Percentiles rank a stretch among this genome's conserved stretches.
These are phyloP conservation scores for Solidago caesia DNA, from an alignment of 129 eudicot genomes.

Conservation along the genomic window DNA sequence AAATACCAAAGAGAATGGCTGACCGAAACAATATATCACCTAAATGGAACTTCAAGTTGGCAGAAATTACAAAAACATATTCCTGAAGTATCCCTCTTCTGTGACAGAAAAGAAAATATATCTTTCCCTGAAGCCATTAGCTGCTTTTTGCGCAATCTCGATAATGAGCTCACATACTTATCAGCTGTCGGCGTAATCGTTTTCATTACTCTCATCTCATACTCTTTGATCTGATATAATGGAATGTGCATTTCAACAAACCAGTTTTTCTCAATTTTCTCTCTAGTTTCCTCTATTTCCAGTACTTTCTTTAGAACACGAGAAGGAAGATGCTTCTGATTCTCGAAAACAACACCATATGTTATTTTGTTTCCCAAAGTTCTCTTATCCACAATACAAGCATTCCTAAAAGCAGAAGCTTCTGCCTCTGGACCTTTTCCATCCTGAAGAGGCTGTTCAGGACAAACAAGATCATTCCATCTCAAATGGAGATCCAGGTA, in stretches of 20 bases:
- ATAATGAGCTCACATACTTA: slow-evolving; percentile 30
- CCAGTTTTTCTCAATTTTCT: slow-evolving; percentile 77
- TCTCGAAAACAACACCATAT: slow-evolving; percentile 76
- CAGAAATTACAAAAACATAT: slow-evolving; percentile 64
- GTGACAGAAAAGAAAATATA: slow-evolving; percentile 50
- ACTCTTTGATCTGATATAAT: slow-evolving; percentile 80
- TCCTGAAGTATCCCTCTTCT: slow-evolving; percentile 53
- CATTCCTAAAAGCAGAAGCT: slow-evolving; percentile 85
- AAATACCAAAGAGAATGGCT: slow-evolving; percentile 1
- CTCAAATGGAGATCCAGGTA: slow-evolving; percentile 81
- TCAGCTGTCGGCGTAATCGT: slow-evolving; percentile 19
- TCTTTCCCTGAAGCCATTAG: slow-evolving; percentile 60
- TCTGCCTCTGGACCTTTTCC: slow-evolving; percentile 91
- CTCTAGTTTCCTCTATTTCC: slow-evolving; percentile 61
- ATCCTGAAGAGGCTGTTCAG: slow-evolving; percentile 67
- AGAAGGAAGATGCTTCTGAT: slow-evolving; percentile 88
- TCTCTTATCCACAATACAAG: slow-evolving; percentile 67
- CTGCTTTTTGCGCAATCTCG: slow-evolving; percentile 52
- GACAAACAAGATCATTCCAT: slow-evolving; percentile 91
- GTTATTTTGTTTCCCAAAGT: slow-evolving; percentile 48
- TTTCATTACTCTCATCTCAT: slow-evolving; percentile 46
- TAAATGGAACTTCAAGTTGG: slow-evolving; percentile 54
- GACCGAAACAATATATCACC: slow-evolving; percentile 41
- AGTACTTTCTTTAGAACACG: slow-evolving; percentile 72
- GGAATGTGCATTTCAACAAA: slow-evolving; percentile 74